These are phyloP conservation scores for Fusarium ramigenum DNA, from an alignment of 2,329 filamentous ascomycete species.

Conservation along the genomic window DNA sequence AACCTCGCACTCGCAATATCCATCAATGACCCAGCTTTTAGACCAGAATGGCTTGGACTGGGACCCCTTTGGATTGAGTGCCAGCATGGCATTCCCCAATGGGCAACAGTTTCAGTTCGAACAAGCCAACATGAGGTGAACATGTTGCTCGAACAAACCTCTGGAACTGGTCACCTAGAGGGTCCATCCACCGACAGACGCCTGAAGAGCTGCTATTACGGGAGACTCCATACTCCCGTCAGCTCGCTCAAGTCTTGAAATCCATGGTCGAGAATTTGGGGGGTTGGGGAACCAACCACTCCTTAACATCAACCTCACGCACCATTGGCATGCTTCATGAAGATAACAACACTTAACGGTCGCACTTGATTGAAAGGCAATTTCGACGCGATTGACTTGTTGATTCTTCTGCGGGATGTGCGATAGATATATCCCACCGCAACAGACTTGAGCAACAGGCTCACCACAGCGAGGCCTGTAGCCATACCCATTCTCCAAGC, in stretches of 20 bases:
- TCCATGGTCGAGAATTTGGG: conserved; percentile 5
- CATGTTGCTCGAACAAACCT: not conserved
- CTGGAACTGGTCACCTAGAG: conserved; percentile 14
- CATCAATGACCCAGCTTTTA: conserved; percentile 68
- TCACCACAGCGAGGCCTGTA: not conserved
- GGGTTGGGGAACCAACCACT: conserved; percentile 6
- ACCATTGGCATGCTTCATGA: conserved; percentile 17
- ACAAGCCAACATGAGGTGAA: conserved; percentile 63
- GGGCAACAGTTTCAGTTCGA: conserved; percentile 83
- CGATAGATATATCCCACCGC: conserved; percentile 42
- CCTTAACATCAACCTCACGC: not conserved
- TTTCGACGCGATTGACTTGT: conserved; percentile 37
- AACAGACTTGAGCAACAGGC: conserved; percentile 18
- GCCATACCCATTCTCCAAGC: not conserved
- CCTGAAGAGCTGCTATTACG: conserved; percentile 17
- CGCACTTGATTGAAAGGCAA: conserved; percentile 37
- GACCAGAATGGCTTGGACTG: conserved; percentile 85
- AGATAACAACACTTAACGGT: conserved; percentile 30
- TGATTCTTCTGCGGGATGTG: conserved; percentile 29
- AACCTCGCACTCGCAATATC: conserved; percentile 59
- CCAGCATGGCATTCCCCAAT: conserved; percentile 89
- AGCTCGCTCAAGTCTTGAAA: conserved; percentile 21
- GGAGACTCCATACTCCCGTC: conserved; percentile 2
- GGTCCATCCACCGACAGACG: conserved; percentile 19
- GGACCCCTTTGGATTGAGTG: conserved; percentile 91